Percentiles rank a stretch among this genome's conserved stretches.
phyloP scores from a whole-genome alignment of 495 filamentous ascomycete genomes.

The Talaromyces proteolyticus region DNA sequence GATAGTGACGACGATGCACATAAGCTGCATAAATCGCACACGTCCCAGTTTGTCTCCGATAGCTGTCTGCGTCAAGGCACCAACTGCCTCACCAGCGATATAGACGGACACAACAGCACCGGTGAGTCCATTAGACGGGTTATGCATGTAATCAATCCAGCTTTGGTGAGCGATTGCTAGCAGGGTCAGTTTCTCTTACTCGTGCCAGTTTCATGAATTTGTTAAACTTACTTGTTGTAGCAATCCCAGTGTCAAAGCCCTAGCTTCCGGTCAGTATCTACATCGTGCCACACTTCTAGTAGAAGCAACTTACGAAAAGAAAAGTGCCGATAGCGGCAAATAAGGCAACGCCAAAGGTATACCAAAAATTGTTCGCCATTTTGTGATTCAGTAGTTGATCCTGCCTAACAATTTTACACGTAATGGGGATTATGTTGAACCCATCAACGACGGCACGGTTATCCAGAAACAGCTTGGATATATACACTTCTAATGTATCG shows the following conservation, averaged over 20 bases:
- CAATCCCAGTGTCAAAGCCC: conserved; percentile 55
- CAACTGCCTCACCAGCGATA: conserved; percentile 52
- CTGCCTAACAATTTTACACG: too few relatives aligned
- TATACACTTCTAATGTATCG: too few relatives aligned
- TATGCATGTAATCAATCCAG: conserved; percentile 54
- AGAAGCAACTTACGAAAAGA: conserved; percentile 39
- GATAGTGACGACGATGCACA: conserved; percentile 51
- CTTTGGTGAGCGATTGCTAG: conserved; percentile 54
- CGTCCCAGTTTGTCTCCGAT: conserved; percentile 51
- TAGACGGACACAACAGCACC: conserved; percentile 58
- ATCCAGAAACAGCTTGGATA: too few relatives aligned
- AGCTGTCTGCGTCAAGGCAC: conserved; percentile 46
- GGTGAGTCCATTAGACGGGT: conserved; percentile 48
- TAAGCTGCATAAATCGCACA: conserved; percentile 53
- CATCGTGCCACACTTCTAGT: background rate
- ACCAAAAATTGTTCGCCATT: conserved; percentile 28
- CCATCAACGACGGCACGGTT: too few relatives aligned
- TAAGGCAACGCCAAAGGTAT: conserved; percentile 42
- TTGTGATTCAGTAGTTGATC: too few relatives aligned
- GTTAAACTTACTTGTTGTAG: conserved; percentile 47
- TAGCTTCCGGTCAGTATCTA: conserved; percentile 11
- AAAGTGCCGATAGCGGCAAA: conserved; percentile 54
- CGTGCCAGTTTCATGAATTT: background rate
- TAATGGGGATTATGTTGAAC: too few relatives aligned
- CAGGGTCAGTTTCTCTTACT: conserved; percentile 5